Evolutionary conservation across 2,329 filamentous ascomycete species (phyloP).

Genomic region (Penicillium sp.): DNA sequence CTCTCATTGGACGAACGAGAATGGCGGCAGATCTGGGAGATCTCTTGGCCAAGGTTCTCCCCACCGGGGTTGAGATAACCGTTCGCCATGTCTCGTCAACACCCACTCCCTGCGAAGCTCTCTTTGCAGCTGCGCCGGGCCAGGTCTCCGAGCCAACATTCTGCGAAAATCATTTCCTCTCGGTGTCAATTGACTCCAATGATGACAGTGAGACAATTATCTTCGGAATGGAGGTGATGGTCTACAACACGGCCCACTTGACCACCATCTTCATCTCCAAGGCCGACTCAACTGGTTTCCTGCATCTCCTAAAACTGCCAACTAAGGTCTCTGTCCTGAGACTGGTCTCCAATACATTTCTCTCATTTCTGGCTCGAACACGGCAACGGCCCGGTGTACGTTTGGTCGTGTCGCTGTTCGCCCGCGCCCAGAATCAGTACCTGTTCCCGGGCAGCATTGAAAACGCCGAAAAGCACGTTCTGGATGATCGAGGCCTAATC

Average conservation of each 20-base stretch:
- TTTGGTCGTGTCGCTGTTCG: constrained; percentile 84
- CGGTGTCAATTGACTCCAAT: constrained; percentile 52
- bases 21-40: constrained; percentile 42
- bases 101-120: constrained; percentile 68
- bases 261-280: constrained; percentile 95
- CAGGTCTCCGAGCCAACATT: constrained; percentile 73
- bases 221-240: constrained; percentile 80
- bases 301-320: constrained; percentile 62
- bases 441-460: constrained; percentile 90
- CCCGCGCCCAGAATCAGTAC: constrained; percentile 87
- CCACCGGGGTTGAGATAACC: constrained; percentile 59
- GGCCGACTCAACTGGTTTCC: constrained; percentile 90
- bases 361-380: constrained; percentile 70
- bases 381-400: constrained; percentile 64
- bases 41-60: constrained; percentile 54
- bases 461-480: constrained; percentile 80
- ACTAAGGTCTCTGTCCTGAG: constrained; percentile 68
- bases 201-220: constrained; percentile 60
- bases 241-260: constrained; percentile 77
- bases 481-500: constrained; percentile 85
- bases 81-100: constrained; percentile 87
- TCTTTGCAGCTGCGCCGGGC: constrained; percentile 77
- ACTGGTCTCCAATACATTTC: constrained; percentile 70
- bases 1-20: constrained; percentile 19
- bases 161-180: constrained; percentile 79